Evolutionary conservation across 2,329 filamentous ascomycete genomes (phyloP), one percentile per base, ranked within the genome.

Genomic region (Botrytis paeoniae): DNA sequence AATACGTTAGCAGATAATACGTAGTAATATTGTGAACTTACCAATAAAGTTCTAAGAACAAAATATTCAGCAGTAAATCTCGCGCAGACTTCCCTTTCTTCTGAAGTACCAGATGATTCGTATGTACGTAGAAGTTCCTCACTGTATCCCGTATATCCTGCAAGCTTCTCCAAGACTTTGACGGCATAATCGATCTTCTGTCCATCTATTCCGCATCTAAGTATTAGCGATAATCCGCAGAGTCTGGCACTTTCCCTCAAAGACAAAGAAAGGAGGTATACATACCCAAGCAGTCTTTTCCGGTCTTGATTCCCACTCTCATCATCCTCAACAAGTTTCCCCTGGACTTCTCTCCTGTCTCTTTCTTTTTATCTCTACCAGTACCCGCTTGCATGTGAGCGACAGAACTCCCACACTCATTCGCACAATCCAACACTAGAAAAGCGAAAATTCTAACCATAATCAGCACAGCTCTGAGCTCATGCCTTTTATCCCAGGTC

Each of bases 231-330:
- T 12, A 41, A 25, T 5, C 7, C 39, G 7, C 9, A 48, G 16
- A 43, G 14, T 63, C n/a, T 25, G 8, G 8, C 3, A 64, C 22
- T n/a, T 16, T 7, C 0, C 41, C 20, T 6, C 1, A 6, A 7
- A 4, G 4, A 35, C 4, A 25, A 37, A 43, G 1, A 5, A 7
- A 18, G 14, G 3, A 29, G 51, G 51, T 16, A 7, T 29, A 79
- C 83, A 79, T 84, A 86, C 88, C 86, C 61, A 96, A 83, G 77
- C 91, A 94, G 59, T 84, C 84, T 77, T 85, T 88, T 32, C 86
- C 87, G 8, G 90, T 86, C 79, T 91, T 93, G 73, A 97, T 83
- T 18, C 90, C 90, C 76, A 93, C 82, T 78, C 87, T 90, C 79
- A 93, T 84, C 32, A 93, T 81, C 72, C 92, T 88, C 43, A 89